Evolutionary conservation across 2,329 filamentous ascomycete species (phyloP).

Genomic region (Grosmannia clavigera): DNA sequence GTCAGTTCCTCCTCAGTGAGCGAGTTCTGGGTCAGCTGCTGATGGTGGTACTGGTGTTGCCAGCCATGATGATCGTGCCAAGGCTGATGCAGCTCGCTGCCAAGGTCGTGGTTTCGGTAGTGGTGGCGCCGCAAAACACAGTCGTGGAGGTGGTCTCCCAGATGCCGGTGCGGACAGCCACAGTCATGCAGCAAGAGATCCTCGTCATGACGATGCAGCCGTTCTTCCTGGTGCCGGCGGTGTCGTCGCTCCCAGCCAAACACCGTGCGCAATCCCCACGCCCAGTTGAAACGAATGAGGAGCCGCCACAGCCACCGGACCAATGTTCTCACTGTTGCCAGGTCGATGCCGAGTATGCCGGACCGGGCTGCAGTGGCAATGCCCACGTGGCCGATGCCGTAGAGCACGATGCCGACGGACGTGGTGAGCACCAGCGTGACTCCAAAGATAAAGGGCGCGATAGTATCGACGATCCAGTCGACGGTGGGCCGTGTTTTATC

Average conservation of each 20-base stretch:
- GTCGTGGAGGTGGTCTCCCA: not conserved
- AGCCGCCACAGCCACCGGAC: conserved; percentile 3
- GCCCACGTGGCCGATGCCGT: conserved; percentile 8
- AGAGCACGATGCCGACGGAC: conserved; percentile 8
- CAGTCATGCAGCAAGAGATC: not conserved
- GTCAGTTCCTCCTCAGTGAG: not conserved
- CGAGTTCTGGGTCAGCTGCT: not conserved
- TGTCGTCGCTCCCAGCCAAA: not conserved
- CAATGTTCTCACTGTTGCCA: conserved; percentile 3
- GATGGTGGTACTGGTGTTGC: not conserved
- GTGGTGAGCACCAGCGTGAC: conserved; percentile 3
- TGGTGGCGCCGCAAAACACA: not conserved
- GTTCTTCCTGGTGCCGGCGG: not conserved
- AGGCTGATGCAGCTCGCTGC: not conserved
- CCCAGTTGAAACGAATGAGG: conserved; percentile 8
- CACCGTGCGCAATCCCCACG: conserved; percentile 5
- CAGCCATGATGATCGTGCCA: not conserved
- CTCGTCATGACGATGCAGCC: not conserved
- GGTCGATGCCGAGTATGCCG: conserved; percentile 8
- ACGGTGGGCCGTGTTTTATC: not conserved
- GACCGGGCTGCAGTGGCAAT: conserved; percentile 2
- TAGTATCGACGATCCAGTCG: not conserved
- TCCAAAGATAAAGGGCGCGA: conserved; percentile 9
- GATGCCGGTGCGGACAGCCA: not conserved
- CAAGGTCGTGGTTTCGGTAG: not conserved